Evolutionary conservation across 202 grass and related monocot species (phyloP).

Genomic region (Schoenoplectus triqueter): DNA sequence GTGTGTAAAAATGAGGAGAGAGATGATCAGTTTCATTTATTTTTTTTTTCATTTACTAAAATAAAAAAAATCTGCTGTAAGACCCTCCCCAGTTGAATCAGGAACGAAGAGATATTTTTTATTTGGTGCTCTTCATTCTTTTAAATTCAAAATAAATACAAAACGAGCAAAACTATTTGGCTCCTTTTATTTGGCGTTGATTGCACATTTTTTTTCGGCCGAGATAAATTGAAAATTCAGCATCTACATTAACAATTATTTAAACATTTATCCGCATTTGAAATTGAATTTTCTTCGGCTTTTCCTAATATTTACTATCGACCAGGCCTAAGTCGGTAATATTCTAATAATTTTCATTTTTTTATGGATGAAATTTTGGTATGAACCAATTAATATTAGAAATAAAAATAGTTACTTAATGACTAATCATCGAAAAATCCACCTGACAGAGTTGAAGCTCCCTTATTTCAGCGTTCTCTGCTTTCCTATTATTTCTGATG

Average conservation of each 20-base stretch:
- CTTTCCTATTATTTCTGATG: background rate
- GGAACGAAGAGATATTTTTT: background rate
- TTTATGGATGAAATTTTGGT: constrained; percentile 2
- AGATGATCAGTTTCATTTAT: no score
- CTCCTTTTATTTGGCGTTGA: background rate
- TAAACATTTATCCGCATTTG: background rate
- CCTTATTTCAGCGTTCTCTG: background rate
- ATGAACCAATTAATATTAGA: background rate
- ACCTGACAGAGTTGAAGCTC: constrained; percentile 15
- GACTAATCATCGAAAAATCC: background rate
- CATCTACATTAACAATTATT: background rate
- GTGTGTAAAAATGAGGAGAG: no score
- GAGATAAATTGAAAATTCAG: background rate
- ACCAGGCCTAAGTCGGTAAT: background rate
- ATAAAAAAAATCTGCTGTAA: no score
- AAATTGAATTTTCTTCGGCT: background rate
- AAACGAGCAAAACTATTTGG: background rate
- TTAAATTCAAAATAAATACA: background rate
- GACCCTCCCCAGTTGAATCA: background rate
- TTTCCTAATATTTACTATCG: background rate
- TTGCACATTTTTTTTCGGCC: background rate
- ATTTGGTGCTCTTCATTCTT: background rate
- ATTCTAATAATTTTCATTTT: background rate
- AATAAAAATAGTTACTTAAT: background rate
- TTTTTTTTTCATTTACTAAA: no score